phyloP scores from a whole-genome alignment of 2,329 filamentous ascomycete genomes.

The Corinectria fuckeliana region DNA sequence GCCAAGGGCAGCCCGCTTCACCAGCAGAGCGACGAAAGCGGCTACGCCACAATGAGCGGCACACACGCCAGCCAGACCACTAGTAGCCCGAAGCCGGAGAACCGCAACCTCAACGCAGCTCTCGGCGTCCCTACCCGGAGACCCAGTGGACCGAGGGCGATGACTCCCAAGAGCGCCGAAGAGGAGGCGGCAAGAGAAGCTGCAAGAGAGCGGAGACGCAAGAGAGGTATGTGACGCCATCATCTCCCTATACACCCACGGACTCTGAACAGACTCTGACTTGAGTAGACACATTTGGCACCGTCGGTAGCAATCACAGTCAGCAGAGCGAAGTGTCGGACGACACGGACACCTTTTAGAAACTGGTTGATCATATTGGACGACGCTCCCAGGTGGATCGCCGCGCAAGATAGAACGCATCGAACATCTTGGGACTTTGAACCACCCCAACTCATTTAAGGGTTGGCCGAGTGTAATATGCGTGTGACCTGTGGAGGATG shows the following conservation, averaged over 20 bases:
- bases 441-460: conserved; percentile 1
- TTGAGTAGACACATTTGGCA: conserved; percentile 45
- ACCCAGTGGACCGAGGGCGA: conserved; percentile 65
- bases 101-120: conserved; percentile 62
- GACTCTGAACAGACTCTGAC: too few relatives aligned
- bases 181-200: conserved; percentile 52
- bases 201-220: conserved; percentile 54
- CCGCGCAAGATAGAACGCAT: conserved; percentile 13
- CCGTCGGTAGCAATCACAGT: conserved; percentile 41
- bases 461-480: conserved; percentile 13
- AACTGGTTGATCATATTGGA: conserved; percentile 5
- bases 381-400: conserved; percentile 8
- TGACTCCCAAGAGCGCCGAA: conserved; percentile 63
- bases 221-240: conserved; percentile 57
- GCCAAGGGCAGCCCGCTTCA: conserved; percentile 62
- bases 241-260: neutral
- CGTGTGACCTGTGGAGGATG: conserved; percentile 17
- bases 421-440: conserved; percentile 7
- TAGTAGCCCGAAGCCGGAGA: conserved; percentile 62
- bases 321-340: conserved; percentile 29
- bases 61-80: conserved; percentile 54
- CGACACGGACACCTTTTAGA: conserved; percentile 48
- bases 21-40: conserved; percentile 62
- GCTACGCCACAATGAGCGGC: conserved; percentile 45
- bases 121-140: conserved; percentile 59